These are phyloP conservation scores for Chalaropsis thielavioides DNA, from an alignment of 2,329 filamentous ascomycete species.

Conservation along the genomic window DNA sequence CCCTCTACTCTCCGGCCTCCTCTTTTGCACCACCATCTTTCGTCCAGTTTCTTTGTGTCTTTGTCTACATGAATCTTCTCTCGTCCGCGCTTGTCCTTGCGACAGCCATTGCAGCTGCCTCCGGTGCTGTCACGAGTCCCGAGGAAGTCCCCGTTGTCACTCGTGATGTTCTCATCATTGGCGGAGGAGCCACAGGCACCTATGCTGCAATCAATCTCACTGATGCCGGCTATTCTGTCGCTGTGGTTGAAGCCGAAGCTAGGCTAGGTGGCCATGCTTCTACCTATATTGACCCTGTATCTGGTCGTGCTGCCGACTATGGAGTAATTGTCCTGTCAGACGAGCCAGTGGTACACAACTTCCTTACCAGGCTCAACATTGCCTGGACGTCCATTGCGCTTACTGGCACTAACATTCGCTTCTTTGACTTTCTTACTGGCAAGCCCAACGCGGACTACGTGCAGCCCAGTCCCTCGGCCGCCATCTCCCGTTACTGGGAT, in stretches of 20 bases:
- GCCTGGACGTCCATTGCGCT: neutral
- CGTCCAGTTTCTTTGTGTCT: neutral
- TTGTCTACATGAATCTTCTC: neutral
- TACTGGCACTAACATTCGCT: neutral
- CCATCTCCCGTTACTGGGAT: neutral
- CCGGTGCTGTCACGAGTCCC: constrained; percentile 12
- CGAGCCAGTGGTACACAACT: constrained; percentile 65
- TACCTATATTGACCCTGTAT: constrained; percentile 54
- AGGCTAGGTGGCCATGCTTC: constrained; percentile 63
- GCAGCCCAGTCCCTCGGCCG: neutral
- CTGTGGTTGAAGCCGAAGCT: constrained; percentile 55
- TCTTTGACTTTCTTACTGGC: constrained; percentile 11
- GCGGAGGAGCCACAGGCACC: constrained; percentile 54
- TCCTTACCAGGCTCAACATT: constrained; percentile 60
- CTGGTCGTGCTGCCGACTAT: constrained; percentile 60
- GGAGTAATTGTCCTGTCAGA: constrained; percentile 55
- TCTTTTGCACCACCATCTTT: neutral
- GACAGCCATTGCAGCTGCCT: neutral
- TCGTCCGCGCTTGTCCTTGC: neutral
- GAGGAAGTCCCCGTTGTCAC: constrained; percentile 25
- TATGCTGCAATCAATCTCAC: constrained; percentile 59
- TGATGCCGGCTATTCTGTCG: constrained; percentile 55
- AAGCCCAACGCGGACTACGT: neutral
- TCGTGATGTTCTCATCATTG: constrained; percentile 58
- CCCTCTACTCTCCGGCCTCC: neutral